Evolutionary conservation across 1,139 yeast species (phyloP).

Genomic region (Petasospora fabianii): DNA sequence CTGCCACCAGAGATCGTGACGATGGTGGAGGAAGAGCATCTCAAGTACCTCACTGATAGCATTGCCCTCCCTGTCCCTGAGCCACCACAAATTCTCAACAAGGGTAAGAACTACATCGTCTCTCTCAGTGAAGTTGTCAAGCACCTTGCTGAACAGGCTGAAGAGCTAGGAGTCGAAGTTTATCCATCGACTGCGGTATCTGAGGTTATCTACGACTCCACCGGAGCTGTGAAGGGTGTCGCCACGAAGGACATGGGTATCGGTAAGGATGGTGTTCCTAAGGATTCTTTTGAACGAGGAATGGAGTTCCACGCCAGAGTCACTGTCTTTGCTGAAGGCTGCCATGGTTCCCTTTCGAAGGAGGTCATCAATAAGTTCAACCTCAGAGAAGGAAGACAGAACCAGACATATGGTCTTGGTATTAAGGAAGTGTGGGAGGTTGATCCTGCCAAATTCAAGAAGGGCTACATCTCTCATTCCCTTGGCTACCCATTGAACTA

Average conservation of each 20-base stretch:
- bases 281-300: slow-evolving; percentile 82
- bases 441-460: slow-evolving; percentile 71
- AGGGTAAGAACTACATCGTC: slow-evolving; percentile 78
- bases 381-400: slow-evolving; percentile 60
- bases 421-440: slow-evolving; percentile 98
- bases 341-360: slow-evolving; percentile 91
- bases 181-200: slow-evolving; percentile 91
- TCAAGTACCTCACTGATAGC: slow-evolving; percentile 62
- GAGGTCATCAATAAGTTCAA: slow-evolving; percentile 65
- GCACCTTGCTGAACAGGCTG: slow-evolving; percentile 84
- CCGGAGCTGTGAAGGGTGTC: slow-evolving; percentile 73
- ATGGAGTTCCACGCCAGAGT: slow-evolving; percentile 92
- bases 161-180: slow-evolving; percentile 87
- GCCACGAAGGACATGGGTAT: slow-evolving; percentile 94
- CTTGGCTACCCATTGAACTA: slow-evolving; percentile 82
- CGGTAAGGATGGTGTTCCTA: slow-evolving; percentile 68
- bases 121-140: slow-evolving; percentile 79
- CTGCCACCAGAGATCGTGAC: slow-evolving; percentile 75
- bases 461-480: slow-evolving; percentile 83
- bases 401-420: slow-evolving; percentile 94
- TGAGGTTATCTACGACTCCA: slow-evolving; percentile 63
- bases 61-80: slow-evolving; percentile 73
- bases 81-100: slow-evolving; percentile 86
- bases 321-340: slow-evolving; percentile 92
- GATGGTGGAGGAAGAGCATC: slow-evolving; percentile 61